phyloP scores from a whole-genome alignment of 2,329 filamentous ascomycete genomes.

The Kalaharituber pfeilii region DNA sequence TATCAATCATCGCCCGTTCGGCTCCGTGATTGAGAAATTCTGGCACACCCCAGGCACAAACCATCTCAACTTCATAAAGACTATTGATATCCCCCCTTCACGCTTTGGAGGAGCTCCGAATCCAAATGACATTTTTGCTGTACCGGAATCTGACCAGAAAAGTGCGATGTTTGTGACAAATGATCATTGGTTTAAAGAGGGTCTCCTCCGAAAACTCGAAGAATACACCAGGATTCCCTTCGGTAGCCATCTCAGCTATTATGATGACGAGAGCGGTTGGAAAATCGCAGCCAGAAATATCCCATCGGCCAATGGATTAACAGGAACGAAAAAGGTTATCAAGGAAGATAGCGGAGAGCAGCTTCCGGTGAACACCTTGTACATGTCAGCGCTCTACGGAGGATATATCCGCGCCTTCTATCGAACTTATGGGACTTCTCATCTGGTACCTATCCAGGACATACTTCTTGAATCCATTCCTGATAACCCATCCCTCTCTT shows the following conservation, averaged over 20 bases:
- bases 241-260: conserved; percentile 8
- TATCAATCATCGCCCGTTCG: conserved; percentile 13
- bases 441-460: conserved; percentile 10
- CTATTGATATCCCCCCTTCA: conserved; percentile 3
- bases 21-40: conserved; percentile 16
- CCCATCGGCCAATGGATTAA: conserved; percentile 10
- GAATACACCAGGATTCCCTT: conserved; percentile 8
- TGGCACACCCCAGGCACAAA: conserved; percentile 8
- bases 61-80: conserved; percentile 4
- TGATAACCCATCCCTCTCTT: conserved; percentile 10
- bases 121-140: conserved; percentile 13
- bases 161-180: conserved; percentile 13
- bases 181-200: conserved; percentile 9
- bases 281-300: conserved; percentile 4
- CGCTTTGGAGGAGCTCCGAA: neutral
- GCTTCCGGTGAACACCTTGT: conserved; percentile 4
- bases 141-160: conserved; percentile 9
- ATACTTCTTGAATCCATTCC: conserved; percentile 7
- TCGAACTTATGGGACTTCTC: neutral
- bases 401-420: conserved; percentile 10
- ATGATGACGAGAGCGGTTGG: conserved; percentile 7
- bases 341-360: neutral
- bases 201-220: neutral
- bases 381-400: conserved; percentile 3
- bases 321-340: conserved; percentile 6